Evolutionary conservation across 164 flowering plant genomes (phyloP), one percentile per base, ranked within the genome.

Genomic region (Litsea cubeba): DNA sequence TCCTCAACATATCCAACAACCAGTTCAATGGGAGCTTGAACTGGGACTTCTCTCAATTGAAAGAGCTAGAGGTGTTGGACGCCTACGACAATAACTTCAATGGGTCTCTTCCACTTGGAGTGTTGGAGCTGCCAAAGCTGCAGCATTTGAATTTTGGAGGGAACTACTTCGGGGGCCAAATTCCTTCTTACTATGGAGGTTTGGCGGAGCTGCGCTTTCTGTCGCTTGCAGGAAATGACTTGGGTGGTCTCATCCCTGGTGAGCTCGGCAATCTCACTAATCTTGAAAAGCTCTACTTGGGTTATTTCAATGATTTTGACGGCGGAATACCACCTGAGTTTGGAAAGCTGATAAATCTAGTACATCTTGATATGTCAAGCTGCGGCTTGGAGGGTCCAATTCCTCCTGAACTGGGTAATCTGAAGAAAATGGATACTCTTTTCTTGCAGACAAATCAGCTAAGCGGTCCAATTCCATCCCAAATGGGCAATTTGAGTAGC

Each of bases 271-370:
- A 88, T 65, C 85, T 90, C n/a, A 85, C 86, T 1, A 79, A 70
- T 50, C 81, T 90, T 32, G 50, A 77, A 70, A 76, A 85, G 75
- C 92, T 90, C 26, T 83, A 54, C 76, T 74, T 90, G 83, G 94
- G 90, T 12, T 88, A 90, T 68, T 89, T 26, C 85, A 88, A 90
- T 62, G 80, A 76, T 0, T 90, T 84, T 72, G 69, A 84, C 7
- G 92, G 92, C 1, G 89, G 88, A 23, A 81, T 89, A 40, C 89
- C 90, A 5, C 71, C 85, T 0, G 87, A 89, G 70, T 73, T 91
- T 4, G 93, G 95, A 0, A 87, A 84, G 50, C 76, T 89, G 74
- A 24, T 71, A 65, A 82, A 81, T 77, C 82, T 91, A 18, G 76
- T 84, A 58, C 84, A 79, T 71, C 81, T 91, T 3, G 93, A 88